These are phyloP conservation scores for Phialophora verrucosa DNA, from an alignment of 2,329 filamentous ascomycete genomes.

Conservation along the genomic window DNA sequence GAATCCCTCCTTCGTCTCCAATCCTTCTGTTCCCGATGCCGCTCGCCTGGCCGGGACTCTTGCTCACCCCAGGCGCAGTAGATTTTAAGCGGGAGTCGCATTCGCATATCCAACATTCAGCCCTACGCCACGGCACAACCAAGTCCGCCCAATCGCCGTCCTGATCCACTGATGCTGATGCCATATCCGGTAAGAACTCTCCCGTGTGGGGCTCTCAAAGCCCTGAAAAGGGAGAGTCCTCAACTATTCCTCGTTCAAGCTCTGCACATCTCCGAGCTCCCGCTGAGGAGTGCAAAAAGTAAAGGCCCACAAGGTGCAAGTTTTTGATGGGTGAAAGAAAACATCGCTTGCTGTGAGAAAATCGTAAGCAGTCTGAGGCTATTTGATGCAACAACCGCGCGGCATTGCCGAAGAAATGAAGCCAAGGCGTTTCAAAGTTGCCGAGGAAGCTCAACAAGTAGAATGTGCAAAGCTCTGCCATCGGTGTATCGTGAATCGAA, in stretches of 20 bases:
- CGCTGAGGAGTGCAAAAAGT: conserved; percentile 4
- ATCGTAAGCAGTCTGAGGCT: not conserved
- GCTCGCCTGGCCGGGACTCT: not conserved
- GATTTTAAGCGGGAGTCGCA: not conserved
- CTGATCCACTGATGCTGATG: conserved; percentile 2
- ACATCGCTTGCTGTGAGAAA: conserved; percentile 21
- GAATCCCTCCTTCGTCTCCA: not conserved
- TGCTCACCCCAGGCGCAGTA: not conserved
- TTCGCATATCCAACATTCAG: conserved; percentile 15
- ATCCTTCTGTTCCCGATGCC: conserved; percentile 12
- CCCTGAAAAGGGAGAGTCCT: not conserved
- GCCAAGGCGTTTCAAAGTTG: not conserved
- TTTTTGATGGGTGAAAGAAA: not conserved
- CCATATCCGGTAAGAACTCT: not conserved
- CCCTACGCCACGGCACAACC: not conserved
- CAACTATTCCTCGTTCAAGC: not conserved
- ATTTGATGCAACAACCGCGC: not conserved
- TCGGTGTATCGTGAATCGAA: conserved; percentile 5
- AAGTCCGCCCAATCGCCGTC: conserved; percentile 1
- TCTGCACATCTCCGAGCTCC: conserved; percentile 5
- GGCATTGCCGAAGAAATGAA: not conserved
- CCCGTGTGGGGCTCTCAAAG: not conserved
- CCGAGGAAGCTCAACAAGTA: not conserved
- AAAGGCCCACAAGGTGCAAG: not conserved
- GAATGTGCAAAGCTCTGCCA: conserved; percentile 8